Conservation (phyloP, 2,329 filamentous ascomycete genomes). For the Verruconis gallopava region DNA sequence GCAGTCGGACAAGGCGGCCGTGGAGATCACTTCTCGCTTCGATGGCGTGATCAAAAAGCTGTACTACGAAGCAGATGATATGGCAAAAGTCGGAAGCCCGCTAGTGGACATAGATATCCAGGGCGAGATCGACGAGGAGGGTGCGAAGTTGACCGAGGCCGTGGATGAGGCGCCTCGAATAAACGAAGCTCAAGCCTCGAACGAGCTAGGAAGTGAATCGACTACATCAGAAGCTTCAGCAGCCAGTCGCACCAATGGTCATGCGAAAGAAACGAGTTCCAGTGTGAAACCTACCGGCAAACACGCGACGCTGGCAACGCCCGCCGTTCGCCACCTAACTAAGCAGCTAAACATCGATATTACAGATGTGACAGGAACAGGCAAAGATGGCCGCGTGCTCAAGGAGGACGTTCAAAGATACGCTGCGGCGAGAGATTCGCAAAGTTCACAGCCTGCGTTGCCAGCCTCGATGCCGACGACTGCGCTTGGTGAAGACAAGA, state of each 20-base stretch:
- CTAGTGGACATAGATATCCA: slow-evolving; percentile 92
- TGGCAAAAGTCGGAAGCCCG: slow-evolving; percentile 83
- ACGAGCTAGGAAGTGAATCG: background rate
- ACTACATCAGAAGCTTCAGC: background rate
- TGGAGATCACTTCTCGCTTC: slow-evolving; percentile 85
- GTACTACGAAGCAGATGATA: slow-evolving; percentile 89
- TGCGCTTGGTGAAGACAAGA: slow-evolving; percentile 45
- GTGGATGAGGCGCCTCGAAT: slow-evolving; percentile 2
- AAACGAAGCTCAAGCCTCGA: slow-evolving; percentile 7
- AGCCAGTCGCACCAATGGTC: background rate
- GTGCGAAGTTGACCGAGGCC: slow-evolving; percentile 29
- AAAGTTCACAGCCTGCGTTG: slow-evolving; percentile 11
- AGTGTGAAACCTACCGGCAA: slow-evolving; percentile 36
- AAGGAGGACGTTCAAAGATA: slow-evolving; percentile 84
- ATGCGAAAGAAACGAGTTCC: background rate
- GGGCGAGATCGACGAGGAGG: slow-evolving; percentile 55
- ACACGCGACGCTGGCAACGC: slow-evolving; percentile 69
- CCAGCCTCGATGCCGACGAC: slow-evolving; percentile 21
- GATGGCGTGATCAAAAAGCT: slow-evolving; percentile 92
- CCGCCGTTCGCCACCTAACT: slow-evolving; percentile 77
- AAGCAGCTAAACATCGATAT: slow-evolving; percentile 73
- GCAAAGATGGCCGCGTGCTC: slow-evolving; percentile 77
- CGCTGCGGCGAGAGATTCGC: slow-evolving; percentile 34
- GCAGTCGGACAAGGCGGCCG: slow-evolving; percentile 85
- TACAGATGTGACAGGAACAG: slow-evolving; percentile 65